Evolutionary conservation across 2,329 filamentous ascomycete species (phyloP).

Genomic region (Diaporthe vaccinii): DNA sequence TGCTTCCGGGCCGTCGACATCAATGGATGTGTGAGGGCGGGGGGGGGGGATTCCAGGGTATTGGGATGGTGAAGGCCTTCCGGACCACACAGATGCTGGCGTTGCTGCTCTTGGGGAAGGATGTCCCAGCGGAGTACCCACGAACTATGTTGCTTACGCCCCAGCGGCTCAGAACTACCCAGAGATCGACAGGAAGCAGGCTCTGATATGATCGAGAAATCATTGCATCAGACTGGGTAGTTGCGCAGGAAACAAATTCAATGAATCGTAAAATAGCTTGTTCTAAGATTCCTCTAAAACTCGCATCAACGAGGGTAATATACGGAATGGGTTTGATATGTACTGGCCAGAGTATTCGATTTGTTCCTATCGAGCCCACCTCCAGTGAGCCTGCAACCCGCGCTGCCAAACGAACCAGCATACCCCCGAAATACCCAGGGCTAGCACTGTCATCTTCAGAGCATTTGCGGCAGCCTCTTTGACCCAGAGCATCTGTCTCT

Average conservation of each 20-base stretch:
- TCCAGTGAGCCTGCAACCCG: not conserved
- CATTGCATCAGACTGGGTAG: not conserved
- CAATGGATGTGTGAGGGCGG: not conserved
- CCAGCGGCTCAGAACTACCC: not conserved
- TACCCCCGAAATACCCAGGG: not conserved
- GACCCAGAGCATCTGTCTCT: not conserved
- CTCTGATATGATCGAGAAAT: not conserved
- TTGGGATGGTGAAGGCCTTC: constrained; percentile 9
- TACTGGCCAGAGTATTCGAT: not conserved
- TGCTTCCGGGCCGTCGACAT: not conserved
- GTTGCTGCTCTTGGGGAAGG: not conserved
- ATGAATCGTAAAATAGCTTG: too few relatives aligned
- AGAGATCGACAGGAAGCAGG: not conserved
- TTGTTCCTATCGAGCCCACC: not conserved
- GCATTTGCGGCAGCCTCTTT: not conserved
- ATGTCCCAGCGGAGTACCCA: not conserved
- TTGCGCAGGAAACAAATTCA: not conserved
- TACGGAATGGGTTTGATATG: not conserved
- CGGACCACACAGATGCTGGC: not conserved
- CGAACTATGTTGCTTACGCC: not conserved
- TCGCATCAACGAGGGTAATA: not conserved
- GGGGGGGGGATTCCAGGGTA: not conserved
- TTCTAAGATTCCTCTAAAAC: not conserved
- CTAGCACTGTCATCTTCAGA: not conserved
- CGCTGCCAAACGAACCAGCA: not conserved